Conservation (phyloP, 1,139 yeast species). For the Scheffersomyces lignicola region DNA sequence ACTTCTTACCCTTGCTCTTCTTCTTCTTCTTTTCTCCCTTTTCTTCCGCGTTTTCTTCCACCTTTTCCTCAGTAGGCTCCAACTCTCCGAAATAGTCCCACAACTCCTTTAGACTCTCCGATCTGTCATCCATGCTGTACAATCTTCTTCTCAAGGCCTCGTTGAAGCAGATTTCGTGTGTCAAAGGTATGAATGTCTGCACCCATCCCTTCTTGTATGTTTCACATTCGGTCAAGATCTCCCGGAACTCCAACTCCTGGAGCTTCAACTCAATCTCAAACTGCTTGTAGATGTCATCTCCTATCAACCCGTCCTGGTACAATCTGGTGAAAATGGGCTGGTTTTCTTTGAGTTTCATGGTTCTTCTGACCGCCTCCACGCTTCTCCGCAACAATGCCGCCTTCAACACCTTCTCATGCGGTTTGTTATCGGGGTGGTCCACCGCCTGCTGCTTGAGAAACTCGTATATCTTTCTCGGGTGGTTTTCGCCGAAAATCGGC, state of each 20-base stretch:
- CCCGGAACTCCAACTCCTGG: slow-evolving; percentile 78
- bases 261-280: slow-evolving; percentile 75
- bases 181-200: slow-evolving; percentile 69
- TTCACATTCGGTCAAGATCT: slow-evolving; percentile 78
- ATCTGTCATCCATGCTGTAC: slow-evolving; percentile 59
- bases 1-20: no score
- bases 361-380: slow-evolving; percentile 67
- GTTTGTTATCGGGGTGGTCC: slow-evolving; percentile 48
- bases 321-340: slow-evolving; percentile 67
- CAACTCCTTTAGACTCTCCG: slow-evolving; percentile 44
- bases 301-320: slow-evolving; percentile 86
- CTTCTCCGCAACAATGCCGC: slow-evolving; percentile 82
- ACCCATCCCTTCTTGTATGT: slow-evolving; percentile 77
- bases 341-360: slow-evolving; percentile 69
- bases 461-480: slow-evolving; percentile 62
- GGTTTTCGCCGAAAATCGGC: slow-evolving; percentile 73
- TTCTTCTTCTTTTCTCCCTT: no score
- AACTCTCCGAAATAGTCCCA: slow-evolving; percentile 47
- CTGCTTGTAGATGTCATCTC: slow-evolving; percentile 84
- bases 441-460: slow-evolving; percentile 50
- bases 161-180: slow-evolving; percentile 88
- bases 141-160: slow-evolving; percentile 86
- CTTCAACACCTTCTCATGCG: slow-evolving; percentile 79
- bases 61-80: slow-evolving; percentile 5
- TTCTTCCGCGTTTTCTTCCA: no score